These are phyloP conservation scores for Macrophomina tecta DNA, from an alignment of 2,329 filamentous ascomycete species.

Conservation along the genomic window DNA sequence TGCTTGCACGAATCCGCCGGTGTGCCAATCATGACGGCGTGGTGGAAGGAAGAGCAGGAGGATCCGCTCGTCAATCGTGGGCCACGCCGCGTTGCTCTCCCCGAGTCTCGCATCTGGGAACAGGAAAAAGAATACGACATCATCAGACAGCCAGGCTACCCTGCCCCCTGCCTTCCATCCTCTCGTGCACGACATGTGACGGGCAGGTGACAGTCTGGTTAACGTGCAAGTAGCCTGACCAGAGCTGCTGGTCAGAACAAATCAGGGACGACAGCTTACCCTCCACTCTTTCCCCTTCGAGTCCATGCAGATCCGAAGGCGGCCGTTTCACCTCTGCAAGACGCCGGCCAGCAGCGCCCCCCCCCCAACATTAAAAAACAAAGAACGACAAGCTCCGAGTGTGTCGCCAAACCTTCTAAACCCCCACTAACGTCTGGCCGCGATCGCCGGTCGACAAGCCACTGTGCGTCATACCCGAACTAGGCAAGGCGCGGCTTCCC, in stretches of 20 bases:
- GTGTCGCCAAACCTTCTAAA: slow-evolving; percentile 9
- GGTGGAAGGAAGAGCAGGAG: background rate
- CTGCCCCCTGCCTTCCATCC: background rate
- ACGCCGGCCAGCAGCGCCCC: background rate
- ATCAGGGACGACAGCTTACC: background rate
- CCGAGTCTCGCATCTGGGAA: background rate
- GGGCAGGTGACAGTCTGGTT: background rate
- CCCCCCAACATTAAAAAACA: background rate
- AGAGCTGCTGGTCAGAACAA: slow-evolving; percentile 1
- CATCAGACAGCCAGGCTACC: background rate
- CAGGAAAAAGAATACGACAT: background rate
- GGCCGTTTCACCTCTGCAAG: slow-evolving; percentile 24
- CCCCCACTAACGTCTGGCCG: background rate
- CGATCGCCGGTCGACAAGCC: background rate
- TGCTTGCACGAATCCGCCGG: background rate
- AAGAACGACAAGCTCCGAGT: background rate
- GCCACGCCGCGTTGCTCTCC: background rate
- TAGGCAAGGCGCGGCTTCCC: background rate
- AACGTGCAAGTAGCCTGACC: slow-evolving; percentile 3
- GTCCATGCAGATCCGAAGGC: slow-evolving; percentile 6
- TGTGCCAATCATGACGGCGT: background rate
- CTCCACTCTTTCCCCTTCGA: background rate
- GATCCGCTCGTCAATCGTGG: background rate
- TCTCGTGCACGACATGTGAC: background rate
- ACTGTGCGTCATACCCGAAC: slow-evolving; percentile 15